A percentile compares a stretch with the other conserved stretches of the same genome.
These are phyloP conservation scores for Clitopilus passeckerianus DNA, from an alignment of 768 basidiomycete species.

Conservation along the genomic window DNA sequence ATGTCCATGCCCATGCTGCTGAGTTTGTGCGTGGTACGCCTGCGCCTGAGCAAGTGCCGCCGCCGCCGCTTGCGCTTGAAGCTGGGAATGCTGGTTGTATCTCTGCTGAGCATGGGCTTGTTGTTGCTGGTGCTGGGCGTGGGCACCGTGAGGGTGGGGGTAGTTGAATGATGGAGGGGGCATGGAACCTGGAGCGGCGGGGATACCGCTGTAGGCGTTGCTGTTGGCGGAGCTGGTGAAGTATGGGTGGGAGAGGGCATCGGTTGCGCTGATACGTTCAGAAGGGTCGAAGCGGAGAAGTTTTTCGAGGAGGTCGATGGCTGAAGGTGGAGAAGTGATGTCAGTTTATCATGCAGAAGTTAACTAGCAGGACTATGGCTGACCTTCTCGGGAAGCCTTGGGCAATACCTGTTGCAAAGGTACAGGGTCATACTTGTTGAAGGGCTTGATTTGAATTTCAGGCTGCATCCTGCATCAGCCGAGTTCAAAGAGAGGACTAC, in stretches of 20 bases:
- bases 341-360: background rate
- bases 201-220: conserved; percentile 36
- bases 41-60: conserved; percentile 32
- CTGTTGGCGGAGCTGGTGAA: conserved; percentile 58
- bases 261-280: conserved; percentile 85
- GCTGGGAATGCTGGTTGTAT: conserved; percentile 25
- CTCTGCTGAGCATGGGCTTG: conserved; percentile 12
- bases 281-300: conserved; percentile 95
- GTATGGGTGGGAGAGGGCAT: conserved; percentile 90
- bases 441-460: conserved; percentile 79
- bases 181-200: conserved; percentile 50
- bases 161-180: conserved; percentile 66
- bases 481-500: background rate
- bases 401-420: conserved; percentile 77
- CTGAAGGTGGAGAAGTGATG: conserved; percentile 35
- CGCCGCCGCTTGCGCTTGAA: conserved; percentile 18
- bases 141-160: conserved; percentile 58
- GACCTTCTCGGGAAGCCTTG: conserved; percentile 83
- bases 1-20: conserved; percentile 31
- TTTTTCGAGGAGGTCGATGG: conserved; percentile 90
- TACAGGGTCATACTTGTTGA: conserved; percentile 83
- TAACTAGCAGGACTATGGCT: background rate
- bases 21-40: conserved; percentile 24
- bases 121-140: conserved; percentile 39
- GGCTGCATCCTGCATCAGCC: conserved; percentile 40